These are phyloP conservation scores for Isochrysis galbana DNA, from an alignment of 78 protist genomes.

Conservation along the genomic window DNA sequence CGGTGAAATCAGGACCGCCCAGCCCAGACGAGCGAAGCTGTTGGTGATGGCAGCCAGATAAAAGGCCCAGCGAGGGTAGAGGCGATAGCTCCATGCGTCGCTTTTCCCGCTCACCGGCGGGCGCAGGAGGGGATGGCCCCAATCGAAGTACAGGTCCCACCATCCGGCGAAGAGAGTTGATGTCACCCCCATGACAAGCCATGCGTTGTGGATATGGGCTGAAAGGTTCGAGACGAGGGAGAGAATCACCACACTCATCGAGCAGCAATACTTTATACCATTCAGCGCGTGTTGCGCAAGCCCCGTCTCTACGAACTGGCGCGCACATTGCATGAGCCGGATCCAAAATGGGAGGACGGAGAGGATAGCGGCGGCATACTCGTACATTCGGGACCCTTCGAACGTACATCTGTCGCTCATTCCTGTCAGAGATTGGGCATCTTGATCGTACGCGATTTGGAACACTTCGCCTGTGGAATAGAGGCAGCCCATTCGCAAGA, in stretches of 20 bases:
- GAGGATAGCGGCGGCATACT: background rate
- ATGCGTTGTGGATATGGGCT: background rate
- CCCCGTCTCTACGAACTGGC: background rate
- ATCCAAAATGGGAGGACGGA: background rate
- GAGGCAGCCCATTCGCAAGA: background rate
- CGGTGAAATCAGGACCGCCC: background rate
- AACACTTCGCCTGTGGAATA: background rate
- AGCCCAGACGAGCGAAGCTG: background rate
- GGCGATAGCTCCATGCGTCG: background rate
- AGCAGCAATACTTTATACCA: background rate
- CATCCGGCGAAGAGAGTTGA: background rate
- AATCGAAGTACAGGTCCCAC: background rate
- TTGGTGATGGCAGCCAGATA: background rate
- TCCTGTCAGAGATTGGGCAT: background rate
- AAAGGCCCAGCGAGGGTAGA: background rate
- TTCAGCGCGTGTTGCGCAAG: background rate
- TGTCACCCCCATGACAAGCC: background rate
- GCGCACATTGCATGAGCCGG: background rate
- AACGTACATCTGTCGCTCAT: background rate
- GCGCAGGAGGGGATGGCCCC: background rate
- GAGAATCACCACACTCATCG: background rate
- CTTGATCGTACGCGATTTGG: background rate
- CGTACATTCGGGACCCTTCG: background rate
- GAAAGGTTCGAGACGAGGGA: background rate
- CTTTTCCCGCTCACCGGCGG: background rate